Conservation (phyloP, 192 early-diverging fungal genomes). For the Gigaspora rosea region DNA sequence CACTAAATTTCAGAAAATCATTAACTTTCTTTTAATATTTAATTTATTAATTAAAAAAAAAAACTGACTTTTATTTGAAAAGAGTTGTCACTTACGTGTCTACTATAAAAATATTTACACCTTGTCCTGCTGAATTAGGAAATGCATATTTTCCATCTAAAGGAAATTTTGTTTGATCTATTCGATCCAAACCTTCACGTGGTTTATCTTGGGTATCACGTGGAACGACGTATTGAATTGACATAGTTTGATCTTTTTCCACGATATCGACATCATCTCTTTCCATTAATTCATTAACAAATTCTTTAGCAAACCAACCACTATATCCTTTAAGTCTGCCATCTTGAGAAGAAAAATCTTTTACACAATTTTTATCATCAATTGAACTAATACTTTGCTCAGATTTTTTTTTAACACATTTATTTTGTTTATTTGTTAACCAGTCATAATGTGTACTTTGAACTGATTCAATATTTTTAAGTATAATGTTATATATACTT, state of each 20-base stretch:
- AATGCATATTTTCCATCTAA: no score
- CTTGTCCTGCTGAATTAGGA: no score
- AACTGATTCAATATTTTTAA: no score
- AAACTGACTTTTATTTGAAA: no score
- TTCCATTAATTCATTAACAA: background rate
- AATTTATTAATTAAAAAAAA: no score
- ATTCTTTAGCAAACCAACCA: background rate
- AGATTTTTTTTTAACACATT: no score
- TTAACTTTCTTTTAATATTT: background rate
- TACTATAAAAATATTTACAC: no score
- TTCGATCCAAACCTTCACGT: conserved; percentile 58
- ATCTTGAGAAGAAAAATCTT: no score
- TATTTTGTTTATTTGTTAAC: background rate
- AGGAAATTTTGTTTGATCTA: conserved; percentile 61
- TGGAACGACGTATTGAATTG: no score
- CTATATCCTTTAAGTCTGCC: background rate
- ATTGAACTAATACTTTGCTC: background rate
- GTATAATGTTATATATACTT: no score
- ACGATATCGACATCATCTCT: no score
- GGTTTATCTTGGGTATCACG: background rate
- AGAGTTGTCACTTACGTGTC: conserved; percentile 65
- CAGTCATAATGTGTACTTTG: no score
- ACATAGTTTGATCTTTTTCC: background rate
- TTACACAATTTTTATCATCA: background rate
- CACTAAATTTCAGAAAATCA: conserved; percentile 39